Evolutionary conservation across 2,329 filamentous ascomycete genomes (phyloP).

Genomic region (Keithomyces neogunnii): DNA sequence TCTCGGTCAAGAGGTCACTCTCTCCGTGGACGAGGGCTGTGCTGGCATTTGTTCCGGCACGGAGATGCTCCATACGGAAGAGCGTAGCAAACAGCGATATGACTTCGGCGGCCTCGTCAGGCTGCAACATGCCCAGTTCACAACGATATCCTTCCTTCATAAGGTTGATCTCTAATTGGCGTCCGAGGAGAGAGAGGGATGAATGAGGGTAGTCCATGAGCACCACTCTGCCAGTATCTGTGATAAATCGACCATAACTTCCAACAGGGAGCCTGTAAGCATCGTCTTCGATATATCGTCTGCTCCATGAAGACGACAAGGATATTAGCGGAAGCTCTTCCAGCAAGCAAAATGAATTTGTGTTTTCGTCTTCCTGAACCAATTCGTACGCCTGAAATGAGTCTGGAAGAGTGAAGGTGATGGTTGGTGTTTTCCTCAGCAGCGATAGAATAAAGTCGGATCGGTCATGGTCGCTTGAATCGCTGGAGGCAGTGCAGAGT

Average conservation of each 20-base stretch:
- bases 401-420: constrained; percentile 70
- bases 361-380: constrained; percentile 77
- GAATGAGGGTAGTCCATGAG: constrained; percentile 75
- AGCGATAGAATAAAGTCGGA: constrained; percentile 51
- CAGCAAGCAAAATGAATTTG: constrained; percentile 65
- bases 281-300: constrained; percentile 35
- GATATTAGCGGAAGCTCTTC: constrained; percentile 56
- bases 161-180: constrained; percentile 61
- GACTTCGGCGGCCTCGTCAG: constrained; percentile 61
- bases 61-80: constrained; percentile 44
- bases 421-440: constrained; percentile 59
- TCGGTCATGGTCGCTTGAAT: constrained; percentile 20
- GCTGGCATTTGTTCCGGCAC: constrained; percentile 15
- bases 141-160: constrained; percentile 45
- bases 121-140: constrained; percentile 44
- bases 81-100: constrained; percentile 67
- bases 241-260: constrained; percentile 65
- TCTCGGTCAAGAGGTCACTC: constrained; percentile 44
- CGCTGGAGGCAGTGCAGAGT: constrained; percentile 35
- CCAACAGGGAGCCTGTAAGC: constrained; percentile 55
- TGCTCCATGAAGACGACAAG: constrained; percentile 34
- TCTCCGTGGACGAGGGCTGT: constrained; percentile 25
- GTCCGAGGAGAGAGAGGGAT: constrained; percentile 69
- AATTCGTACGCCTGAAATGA: constrained; percentile 68
- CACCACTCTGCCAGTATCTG: constrained; percentile 67